Conservation (phyloP, 2,329 filamentous ascomycete genomes). For the Magnaporthiopsis rhizophila region DNA sequence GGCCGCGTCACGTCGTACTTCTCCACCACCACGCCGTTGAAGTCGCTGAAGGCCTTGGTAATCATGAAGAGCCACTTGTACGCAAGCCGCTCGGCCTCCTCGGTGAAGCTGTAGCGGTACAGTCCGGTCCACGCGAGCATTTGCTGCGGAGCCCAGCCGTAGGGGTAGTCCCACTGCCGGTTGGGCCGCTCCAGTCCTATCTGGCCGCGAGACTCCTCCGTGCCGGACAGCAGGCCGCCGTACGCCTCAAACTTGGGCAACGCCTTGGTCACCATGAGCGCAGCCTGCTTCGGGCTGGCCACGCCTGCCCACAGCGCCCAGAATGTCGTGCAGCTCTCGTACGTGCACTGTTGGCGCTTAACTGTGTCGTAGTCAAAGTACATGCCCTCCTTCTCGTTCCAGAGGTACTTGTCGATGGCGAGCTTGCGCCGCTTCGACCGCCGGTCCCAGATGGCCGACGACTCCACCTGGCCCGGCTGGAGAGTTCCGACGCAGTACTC, state of each 20-base stretch:
- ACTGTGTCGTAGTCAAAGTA: slow-evolving; percentile 95
- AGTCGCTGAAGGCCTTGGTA: slow-evolving; percentile 96
- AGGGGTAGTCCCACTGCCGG: slow-evolving; percentile 97
- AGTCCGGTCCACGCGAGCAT: slow-evolving; percentile 96
- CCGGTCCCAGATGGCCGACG: slow-evolving; percentile 84
- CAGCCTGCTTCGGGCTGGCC: slow-evolving; percentile 78
- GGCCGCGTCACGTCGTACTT: slow-evolving; percentile 95
- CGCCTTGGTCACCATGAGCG: slow-evolving; percentile 68
- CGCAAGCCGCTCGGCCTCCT: slow-evolving; percentile 79
- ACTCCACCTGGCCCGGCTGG: slow-evolving; percentile 62
- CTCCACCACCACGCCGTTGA: slow-evolving; percentile 95
- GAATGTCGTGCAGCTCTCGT: slow-evolving; percentile 89
- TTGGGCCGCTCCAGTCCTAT: slow-evolving; percentile 80
- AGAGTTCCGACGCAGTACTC: slow-evolving; percentile 70
- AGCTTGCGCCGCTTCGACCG: slow-evolving; percentile 76
- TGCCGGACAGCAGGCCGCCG: slow-evolving; percentile 83
- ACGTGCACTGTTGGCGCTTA: slow-evolving; percentile 70
- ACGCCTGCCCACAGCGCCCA: slow-evolving; percentile 97
- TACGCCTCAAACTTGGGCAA: slow-evolving; percentile 82
- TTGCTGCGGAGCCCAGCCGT: slow-evolving; percentile 97
- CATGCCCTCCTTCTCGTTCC: slow-evolving; percentile 88
- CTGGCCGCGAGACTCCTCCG: slow-evolving; percentile 76
- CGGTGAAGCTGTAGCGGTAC: slow-evolving; percentile 82
- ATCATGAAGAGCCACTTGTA: slow-evolving; percentile 99
- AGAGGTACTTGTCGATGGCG: slow-evolving; percentile 86